Evolutionary conservation across 768 basidiomycete genomes (phyloP), one percentile per base, ranked within the genome.

Genomic region (Punctularia strigosozonata): DNA sequence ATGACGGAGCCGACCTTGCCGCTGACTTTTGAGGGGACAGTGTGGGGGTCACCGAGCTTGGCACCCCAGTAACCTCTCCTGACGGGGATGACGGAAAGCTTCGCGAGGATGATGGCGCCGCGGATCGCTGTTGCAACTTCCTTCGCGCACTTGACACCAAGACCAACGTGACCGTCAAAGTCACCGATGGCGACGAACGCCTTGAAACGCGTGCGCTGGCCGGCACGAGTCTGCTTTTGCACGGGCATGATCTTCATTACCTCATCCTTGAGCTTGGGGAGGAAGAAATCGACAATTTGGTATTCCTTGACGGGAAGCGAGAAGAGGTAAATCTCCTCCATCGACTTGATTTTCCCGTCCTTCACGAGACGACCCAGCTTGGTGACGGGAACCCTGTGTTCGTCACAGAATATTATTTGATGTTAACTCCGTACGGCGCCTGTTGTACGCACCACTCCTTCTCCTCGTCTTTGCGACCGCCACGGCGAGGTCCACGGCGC

Each of bases 221-320:
- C 95, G 52, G 95, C 95, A 58, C 89, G 91, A 45, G 95, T 99
- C 66, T 99, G 95, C 68, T 99, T 99, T 69, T 98, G 95, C 41
- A 99, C 95, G 50, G 95, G 95, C 82, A 91, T 91, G 61, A 99
- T 98, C 64, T 92, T 94, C 95, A 99, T 99, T 49, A 99, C 95
- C 63, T 95, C 91, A 52, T 92, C 95, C 76, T 99, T 99, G 68
- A 99, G 85, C 61, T 88, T 87, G 52, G 95, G 95, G 35, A 98
- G 77, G 88, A 99, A 97, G 62, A 83, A 80, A 71, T 99, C 95
- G 73, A 99, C 84, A 65, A 99, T 95, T 66, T 99, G 95, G 74
- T 68, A 98, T 68, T 99, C 95, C 69, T 98, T 99, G 65, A 99
- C 86, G 44, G 94, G 92, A 47, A 99, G 84, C 20, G 95, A 99